A percentile compares a stretch with the other conserved stretches of the same genome.
These are phyloP conservation scores for Penicillium sp. DNA, from an alignment of 2,329 filamentous ascomycete species.

Conservation along the genomic window DNA sequence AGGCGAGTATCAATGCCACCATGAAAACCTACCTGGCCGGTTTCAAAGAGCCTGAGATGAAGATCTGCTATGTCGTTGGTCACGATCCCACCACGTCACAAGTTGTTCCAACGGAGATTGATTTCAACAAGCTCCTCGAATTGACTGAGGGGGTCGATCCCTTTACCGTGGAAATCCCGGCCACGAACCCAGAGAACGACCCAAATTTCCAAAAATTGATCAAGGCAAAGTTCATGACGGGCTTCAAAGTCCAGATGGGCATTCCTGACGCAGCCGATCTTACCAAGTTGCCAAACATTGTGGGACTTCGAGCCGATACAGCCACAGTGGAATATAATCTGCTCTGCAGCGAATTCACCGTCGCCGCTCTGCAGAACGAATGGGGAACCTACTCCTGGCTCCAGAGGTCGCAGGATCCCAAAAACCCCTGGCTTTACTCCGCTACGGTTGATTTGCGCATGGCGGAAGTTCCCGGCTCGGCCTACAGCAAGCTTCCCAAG, in stretches of 20 bases:
- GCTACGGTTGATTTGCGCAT: neutral
- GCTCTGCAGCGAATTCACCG: neutral
- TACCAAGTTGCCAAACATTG: neutral
- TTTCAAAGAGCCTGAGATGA: neutral
- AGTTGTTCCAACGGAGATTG: neutral
- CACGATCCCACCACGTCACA: neutral
- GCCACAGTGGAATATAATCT: neutral
- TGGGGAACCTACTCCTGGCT: conserved; percentile 4
- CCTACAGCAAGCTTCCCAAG: neutral
- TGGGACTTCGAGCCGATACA: neutral
- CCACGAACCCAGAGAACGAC: neutral
- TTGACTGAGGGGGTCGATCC: neutral
- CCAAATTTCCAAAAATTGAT: neutral
- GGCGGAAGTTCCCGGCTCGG: neutral
- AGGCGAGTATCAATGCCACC: neutral
- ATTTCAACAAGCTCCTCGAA: neutral
- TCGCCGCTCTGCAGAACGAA: neutral
- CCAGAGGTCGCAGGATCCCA: neutral
- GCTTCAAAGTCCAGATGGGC: neutral
- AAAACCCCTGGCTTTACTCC: neutral
- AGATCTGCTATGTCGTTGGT: neutral
- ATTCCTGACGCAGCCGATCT: neutral
- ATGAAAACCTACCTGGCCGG: neutral
- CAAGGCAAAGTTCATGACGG: neutral
- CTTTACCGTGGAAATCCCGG: neutral